Evolutionary conservation across 345 rosid genomes (phyloP).

Genomic region (Cardamine chenopodiifolia): DNA sequence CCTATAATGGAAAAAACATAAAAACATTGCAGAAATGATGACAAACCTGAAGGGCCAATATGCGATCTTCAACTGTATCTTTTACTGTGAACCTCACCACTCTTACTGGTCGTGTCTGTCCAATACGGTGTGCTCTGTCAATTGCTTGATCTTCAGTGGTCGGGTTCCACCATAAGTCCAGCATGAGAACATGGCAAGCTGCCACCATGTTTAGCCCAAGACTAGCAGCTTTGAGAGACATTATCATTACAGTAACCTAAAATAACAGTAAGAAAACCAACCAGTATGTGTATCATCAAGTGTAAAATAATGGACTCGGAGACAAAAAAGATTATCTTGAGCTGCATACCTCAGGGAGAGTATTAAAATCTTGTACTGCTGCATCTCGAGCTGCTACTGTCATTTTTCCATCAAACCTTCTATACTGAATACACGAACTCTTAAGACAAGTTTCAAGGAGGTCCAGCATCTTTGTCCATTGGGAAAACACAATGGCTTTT

Average conservation of each 20-base stretch:
- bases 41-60: conserved; percentile 77
- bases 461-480: conserved; percentile 97
- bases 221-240: conserved; percentile 98
- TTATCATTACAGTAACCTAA: conserved; percentile 89
- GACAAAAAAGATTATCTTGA: background rate
- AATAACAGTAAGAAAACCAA: background rate
- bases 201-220: conserved; percentile 97
- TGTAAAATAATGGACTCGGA: background rate
- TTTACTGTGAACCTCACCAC: conserved; percentile 87
- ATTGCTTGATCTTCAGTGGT: conserved; percentile 97
- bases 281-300: background rate
- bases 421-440: conserved; percentile 68
- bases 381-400: conserved; percentile 89
- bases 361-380: conserved; percentile 94
- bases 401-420: conserved; percentile 99
- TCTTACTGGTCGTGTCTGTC: conserved; percentile 86
- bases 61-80: conserved; percentile 93
- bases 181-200: conserved; percentile 82
- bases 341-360: conserved; percentile 76
- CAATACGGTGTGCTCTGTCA: conserved; percentile 97
- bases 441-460: conserved; percentile 76
- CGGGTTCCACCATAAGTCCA: conserved; percentile 99
- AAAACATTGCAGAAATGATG: conserved; percentile 18
- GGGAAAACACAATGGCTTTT: conserved; percentile 93
- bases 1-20: background rate